Evolutionary conservation across 768 basidiomycete genomes (phyloP).

Genomic region (Floccularia luteovirens): DNA sequence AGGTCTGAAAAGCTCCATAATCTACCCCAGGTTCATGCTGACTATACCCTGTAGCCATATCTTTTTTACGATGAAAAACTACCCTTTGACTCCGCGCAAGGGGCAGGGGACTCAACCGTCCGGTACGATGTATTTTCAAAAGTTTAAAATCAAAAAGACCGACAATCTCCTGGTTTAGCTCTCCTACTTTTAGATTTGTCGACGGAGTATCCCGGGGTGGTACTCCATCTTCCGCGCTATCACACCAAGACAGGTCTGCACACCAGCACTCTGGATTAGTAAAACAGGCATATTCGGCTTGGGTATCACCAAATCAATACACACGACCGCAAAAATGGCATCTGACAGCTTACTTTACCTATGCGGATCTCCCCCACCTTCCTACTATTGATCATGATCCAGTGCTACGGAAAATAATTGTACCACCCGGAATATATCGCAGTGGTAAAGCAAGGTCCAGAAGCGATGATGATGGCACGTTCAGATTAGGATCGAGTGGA

Average conservation of each 20-base stretch:
- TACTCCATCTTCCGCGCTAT: conserved; percentile 43
- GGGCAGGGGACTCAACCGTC: conserved; percentile 23
- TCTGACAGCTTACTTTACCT: conserved; percentile 50
- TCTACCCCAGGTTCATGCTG: conserved; percentile 2
- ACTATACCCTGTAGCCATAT: conserved; percentile 38
- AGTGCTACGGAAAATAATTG: conserved; percentile 30
- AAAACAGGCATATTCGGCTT: conserved; percentile 69
- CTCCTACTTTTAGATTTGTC: conserved; percentile 46
- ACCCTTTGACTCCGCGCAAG: conserved; percentile 32
- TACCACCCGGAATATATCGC: conserved; percentile 40
- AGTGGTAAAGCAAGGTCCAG: conserved; percentile 34
- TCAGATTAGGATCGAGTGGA: conserved; percentile 5
- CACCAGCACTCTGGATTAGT: conserved; percentile 50
- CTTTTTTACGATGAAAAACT: conserved; percentile 63
- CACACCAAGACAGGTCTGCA: conserved; percentile 49
- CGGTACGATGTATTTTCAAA: conserved; percentile 21
- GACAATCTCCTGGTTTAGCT: conserved; percentile 12
- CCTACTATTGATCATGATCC: conserved; percentile 41
- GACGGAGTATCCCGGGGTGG: conserved; percentile 44
- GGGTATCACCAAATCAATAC: conserved; percentile 38
- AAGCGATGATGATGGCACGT: conserved; percentile 23
- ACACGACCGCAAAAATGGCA: conserved; percentile 57
- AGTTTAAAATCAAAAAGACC: background rate
- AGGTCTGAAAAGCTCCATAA: conserved; percentile 23
- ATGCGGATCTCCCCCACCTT: conserved; percentile 36